phyloP scores from a whole-genome alignment of 1,139 yeast species.

The Geotrichum carabidarum region DNA sequence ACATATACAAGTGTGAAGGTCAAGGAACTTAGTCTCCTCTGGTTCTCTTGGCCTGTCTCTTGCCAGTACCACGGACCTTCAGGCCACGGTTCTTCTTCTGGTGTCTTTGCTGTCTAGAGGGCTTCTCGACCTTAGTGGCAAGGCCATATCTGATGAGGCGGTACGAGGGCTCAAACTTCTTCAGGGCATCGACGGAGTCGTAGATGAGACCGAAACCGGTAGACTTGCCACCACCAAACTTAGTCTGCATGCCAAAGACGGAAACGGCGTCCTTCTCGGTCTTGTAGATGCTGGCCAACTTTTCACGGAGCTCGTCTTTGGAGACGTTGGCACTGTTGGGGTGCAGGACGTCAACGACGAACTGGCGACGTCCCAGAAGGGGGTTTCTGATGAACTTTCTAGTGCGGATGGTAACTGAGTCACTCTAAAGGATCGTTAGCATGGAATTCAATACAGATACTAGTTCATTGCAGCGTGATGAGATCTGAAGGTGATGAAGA shows the following conservation, averaged over 20 bases:
- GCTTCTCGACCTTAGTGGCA: slow-evolving; percentile 92
- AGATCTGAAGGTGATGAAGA: too few species aligned
- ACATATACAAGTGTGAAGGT: slow-evolving; percentile 5
- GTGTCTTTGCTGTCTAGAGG: slow-evolving; percentile 99
- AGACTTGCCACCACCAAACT: slow-evolving; percentile 99
- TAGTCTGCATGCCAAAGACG: slow-evolving; percentile 98
- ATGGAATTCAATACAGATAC: neutral
- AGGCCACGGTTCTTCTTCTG: slow-evolving; percentile 99
- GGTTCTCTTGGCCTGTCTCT: slow-evolving; percentile 73
- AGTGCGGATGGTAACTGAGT: slow-evolving; percentile 99
- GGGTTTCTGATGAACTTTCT: slow-evolving; percentile 99
- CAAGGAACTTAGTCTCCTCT: slow-evolving; percentile 17
- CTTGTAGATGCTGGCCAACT: slow-evolving; percentile 93
- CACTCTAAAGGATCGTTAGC: slow-evolving; percentile 51
- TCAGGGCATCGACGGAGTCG: slow-evolving; percentile 97
- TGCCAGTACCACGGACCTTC: slow-evolving; percentile 98
- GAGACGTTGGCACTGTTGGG: slow-evolving; percentile 99
- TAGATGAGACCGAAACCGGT: slow-evolving; percentile 98
- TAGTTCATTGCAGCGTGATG: neutral
- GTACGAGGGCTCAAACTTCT: slow-evolving; percentile 98
- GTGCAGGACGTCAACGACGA: slow-evolving; percentile 98
- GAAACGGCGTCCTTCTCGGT: slow-evolving; percentile 98
- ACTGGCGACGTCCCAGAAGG: slow-evolving; percentile 98
- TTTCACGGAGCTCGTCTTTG: slow-evolving; percentile 98
- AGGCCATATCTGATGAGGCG: slow-evolving; percentile 99